A percentile compares a stretch with the other conserved stretches of the same genome.
These are phyloP conservation scores for Phytophthora fragariae DNA, from an alignment of 352 stramenopile genomes.

Conservation along the genomic window DNA sequence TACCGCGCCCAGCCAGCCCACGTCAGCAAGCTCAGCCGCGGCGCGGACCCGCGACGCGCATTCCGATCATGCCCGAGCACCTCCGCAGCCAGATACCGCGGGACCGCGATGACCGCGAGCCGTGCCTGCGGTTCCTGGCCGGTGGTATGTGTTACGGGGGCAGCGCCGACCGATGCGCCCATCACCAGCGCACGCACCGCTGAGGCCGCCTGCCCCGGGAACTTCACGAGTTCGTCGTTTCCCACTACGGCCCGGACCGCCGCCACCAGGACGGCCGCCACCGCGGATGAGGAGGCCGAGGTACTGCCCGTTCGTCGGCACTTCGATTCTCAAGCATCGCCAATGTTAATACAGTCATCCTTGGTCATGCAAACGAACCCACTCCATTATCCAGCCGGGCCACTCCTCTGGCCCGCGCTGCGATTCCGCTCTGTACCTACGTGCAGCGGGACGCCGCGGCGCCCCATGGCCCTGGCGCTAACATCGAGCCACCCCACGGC, in stretches of 20 bases:
- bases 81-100: background rate
- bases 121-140: background rate
- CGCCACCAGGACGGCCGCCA: background rate
- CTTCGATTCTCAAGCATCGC: background rate
- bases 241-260: background rate
- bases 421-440: background rate
- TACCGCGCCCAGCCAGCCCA: background rate
- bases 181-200: background rate
- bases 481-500: background rate
- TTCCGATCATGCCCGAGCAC: background rate
- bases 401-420: background rate
- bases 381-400: background rate
- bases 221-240: background rate
- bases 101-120: background rate
- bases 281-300: background rate
- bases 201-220: background rate
- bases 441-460: background rate
- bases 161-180: background rate
- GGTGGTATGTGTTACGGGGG: background rate
- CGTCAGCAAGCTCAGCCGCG: background rate
- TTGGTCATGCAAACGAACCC: background rate
- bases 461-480: background rate
- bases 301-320: background rate
- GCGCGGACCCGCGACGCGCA: background rate
- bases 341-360: background rate